Evolutionary conservation across 495 filamentous ascomycete species (phyloP).

Genomic region (Penicillium pulvis): DNA sequence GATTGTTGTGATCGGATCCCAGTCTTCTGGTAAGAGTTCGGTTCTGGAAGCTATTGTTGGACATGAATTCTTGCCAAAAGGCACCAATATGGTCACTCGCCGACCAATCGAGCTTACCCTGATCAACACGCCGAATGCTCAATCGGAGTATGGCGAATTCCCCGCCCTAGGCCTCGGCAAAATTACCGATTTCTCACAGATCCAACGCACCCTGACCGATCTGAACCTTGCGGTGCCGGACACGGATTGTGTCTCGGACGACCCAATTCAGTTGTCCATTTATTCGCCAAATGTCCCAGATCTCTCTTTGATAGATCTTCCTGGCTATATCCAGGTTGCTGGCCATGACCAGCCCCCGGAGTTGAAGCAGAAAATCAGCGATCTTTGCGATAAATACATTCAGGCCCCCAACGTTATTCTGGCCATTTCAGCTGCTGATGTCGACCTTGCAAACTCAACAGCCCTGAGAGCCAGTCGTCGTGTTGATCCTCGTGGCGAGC

Average conservation of each 20-base stretch:
- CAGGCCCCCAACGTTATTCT: conserved; percentile 94
- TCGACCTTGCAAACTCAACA: conserved; percentile 95
- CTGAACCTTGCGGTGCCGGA: conserved; percentile 92
- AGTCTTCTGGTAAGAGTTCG: conserved; percentile 97
- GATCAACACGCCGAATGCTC: conserved; percentile 89
- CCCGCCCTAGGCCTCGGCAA: conserved; percentile 87
- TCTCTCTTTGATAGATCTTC: conserved; percentile 93
- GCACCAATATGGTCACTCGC: conserved; percentile 96
- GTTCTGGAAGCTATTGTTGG: conserved; percentile 97
- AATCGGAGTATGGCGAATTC: conserved; percentile 95
- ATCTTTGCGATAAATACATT: conserved; percentile 98
- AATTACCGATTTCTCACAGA: conserved; percentile 89
- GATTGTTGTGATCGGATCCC: conserved; percentile 97
- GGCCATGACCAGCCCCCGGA: conserved; percentile 88
- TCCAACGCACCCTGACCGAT: conserved; percentile 92
- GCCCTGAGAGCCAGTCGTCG: conserved; percentile 86
- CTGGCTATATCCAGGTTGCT: conserved; percentile 95
- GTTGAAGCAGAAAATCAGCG: conserved; percentile 92
- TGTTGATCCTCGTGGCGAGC: conserved; percentile 91
- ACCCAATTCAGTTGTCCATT: conserved; percentile 93
- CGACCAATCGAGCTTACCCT: conserved; percentile 96
- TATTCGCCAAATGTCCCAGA: conserved; percentile 95
- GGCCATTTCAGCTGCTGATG: conserved; percentile 95
- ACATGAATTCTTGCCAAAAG: conserved; percentile 97
- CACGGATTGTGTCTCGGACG: conserved; percentile 88